Percentiles rank a stretch among this genome's conserved stretches.
phyloP scores from a whole-genome alignment of 169 alveolate species.

The Cryptosporidium viatorum region DNA sequence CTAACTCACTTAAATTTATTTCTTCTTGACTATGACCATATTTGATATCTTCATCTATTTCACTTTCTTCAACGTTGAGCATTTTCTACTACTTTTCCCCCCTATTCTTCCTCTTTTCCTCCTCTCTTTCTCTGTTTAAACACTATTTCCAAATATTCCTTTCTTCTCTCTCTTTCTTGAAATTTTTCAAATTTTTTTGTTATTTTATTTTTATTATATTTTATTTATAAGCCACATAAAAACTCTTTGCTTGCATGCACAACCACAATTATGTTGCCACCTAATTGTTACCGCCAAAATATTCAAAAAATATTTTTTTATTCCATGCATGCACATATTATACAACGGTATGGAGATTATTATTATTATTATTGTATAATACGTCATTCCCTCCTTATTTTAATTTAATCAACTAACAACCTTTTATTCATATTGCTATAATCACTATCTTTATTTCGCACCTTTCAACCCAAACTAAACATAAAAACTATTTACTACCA shows the following conservation, averaged over 20 bases:
- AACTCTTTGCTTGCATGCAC: slow-evolving; percentile 12
- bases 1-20: background rate
- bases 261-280: slow-evolving; percentile 16
- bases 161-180: background rate
- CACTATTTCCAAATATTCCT: background rate
- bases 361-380: too few species aligned
- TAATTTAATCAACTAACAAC: too few species aligned
- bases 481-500: too few species aligned
- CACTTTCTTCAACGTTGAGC: background rate
- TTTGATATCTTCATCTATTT: background rate
- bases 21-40: background rate
- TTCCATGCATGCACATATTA: background rate
- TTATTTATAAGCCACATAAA: slow-evolving; percentile 12
- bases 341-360: background rate
- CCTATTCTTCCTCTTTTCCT: background rate
- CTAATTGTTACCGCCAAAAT: slow-evolving; percentile 22
- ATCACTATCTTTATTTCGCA: too few species aligned
- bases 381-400: too few species aligned
- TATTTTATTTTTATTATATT: background rate
- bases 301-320: background rate
- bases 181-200: background rate
- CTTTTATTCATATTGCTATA: background rate
- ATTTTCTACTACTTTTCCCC: too few species aligned
- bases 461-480: too few species aligned
- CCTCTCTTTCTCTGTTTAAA: too few species aligned